Base-by-base conservation (phyloP, 371 early-diverging fungal species). In the Paramicrosporidium saccamoebae region DNA sequence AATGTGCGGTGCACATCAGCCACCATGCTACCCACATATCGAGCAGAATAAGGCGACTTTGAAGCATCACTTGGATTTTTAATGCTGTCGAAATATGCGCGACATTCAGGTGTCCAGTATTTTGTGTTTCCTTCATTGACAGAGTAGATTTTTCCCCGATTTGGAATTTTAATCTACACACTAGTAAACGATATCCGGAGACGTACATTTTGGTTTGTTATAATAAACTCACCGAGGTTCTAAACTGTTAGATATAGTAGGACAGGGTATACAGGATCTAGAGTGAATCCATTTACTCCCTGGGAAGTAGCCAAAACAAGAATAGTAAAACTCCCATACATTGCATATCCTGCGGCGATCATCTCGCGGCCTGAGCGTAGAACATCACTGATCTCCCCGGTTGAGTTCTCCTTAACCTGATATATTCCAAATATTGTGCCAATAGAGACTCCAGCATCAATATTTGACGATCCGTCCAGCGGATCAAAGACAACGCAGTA, bases 351-450 rank as follows among this genome's bases (percentile, higher is more conserved):
- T 16, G 81, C 82, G 22, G 72, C 69, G 25, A 84, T 58, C 52
- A 90, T 60, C 31, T 86, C 72, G 16, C 63, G 57, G 10, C 92
- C 92, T 17, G 77, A 68, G n/a, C 72, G 58, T 26, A 84, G 53
- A 19, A 71, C 58, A 30, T 74, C 69, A 1, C 44, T 43, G 19
- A 51, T 29, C 9, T 37, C 41, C 20, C 64, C 59, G 17, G 53
- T 57, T 6, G 34, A 31, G 14, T 54, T 47, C 24, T 42, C 39
- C 48, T 60, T 36, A 12, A 75, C 57, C 32, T 58, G 55, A 58
- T 78, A 90, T 39, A 90, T 78, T 30, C 88, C 88, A 51, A 90
- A 90, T 41, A 90, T 90, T 14, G 92, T 86, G 43, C 92, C 92
- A 25, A 90, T 72, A 19, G 77, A 74, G 17, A 88, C 84, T 50